Percentiles rank a stretch among this genome's conserved stretches.
These are phyloP conservation scores for Musa itinerans DNA, from an alignment of 176 grass and related monocot species.

Conservation along the genomic window DNA sequence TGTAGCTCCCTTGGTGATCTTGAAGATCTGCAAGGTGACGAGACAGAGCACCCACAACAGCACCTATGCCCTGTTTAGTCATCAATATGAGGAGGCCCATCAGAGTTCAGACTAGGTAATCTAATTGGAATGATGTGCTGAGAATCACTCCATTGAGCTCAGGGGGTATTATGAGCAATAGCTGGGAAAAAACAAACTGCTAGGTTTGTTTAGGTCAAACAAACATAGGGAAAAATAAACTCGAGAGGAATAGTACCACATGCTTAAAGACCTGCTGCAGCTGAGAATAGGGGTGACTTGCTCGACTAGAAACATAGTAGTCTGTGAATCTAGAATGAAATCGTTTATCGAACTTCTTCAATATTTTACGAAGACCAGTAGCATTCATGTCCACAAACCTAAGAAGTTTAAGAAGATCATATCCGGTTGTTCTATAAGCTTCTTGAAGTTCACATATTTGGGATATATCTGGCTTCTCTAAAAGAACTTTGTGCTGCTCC, in stretches of 20 bases:
- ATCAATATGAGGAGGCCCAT: not conserved
- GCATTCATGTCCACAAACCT: slow-evolving; percentile 86
- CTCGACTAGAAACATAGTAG: slow-evolving; percentile 78
- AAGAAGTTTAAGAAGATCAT: slow-evolving; percentile 80
- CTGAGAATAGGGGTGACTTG: slow-evolving; percentile 88
- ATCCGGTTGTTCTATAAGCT: slow-evolving; percentile 52
- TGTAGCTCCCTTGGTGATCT: slow-evolving; percentile 50
- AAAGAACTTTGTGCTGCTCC: slow-evolving; percentile 29
- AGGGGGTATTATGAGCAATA: not conserved
- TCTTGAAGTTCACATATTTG: slow-evolving; percentile 50
- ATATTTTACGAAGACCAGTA: slow-evolving; percentile 86
- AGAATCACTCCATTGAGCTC: not conserved
- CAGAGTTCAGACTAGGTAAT: not conserved
- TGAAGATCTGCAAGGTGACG: slow-evolving; percentile 75
- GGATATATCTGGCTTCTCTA: slow-evolving; percentile 34
- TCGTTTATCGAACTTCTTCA: slow-evolving; percentile 93
- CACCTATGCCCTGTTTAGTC: slow-evolving; percentile 60
- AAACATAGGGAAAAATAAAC: not conserved
- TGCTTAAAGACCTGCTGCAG: slow-evolving; percentile 93
- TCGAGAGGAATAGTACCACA: slow-evolving; percentile 47
- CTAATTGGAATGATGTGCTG: not conserved
- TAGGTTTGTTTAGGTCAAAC: slow-evolving; percentile 1
- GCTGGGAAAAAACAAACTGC: not conserved
- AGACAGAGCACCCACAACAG: slow-evolving; percentile 85
- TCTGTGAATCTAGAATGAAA: slow-evolving; percentile 73